phyloP scores from a whole-genome alignment of 1,284 basidiomycete genomes.

The Cutaneotrichosporon cavernicola region DNA sequence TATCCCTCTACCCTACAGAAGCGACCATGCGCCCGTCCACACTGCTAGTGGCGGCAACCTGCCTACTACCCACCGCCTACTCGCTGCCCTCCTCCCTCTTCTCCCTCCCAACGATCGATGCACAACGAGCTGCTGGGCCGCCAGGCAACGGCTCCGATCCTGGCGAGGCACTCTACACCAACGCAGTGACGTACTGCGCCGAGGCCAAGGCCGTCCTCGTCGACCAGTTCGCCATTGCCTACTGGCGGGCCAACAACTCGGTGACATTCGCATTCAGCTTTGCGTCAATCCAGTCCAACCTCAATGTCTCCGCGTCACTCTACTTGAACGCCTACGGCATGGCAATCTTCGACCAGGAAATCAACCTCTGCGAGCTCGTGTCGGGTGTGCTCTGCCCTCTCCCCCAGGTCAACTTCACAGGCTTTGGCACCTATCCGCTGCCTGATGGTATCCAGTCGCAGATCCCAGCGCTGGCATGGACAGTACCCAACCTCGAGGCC shows the following conservation, averaged over 20 bases:
- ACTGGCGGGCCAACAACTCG: slow-evolving; percentile 46
- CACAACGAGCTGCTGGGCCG: neutral
- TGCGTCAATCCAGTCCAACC: slow-evolving; percentile 58
- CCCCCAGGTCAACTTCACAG: slow-evolving; percentile 77
- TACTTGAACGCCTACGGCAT: slow-evolving; percentile 79
- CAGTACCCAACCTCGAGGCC: slow-evolving; percentile 87
- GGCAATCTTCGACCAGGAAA: slow-evolving; percentile 69
- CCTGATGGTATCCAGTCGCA: slow-evolving; percentile 58
- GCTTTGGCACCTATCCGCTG: slow-evolving; percentile 69
- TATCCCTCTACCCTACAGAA: neutral
- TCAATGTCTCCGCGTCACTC: slow-evolving; percentile 75
- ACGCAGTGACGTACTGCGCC: slow-evolving; percentile 82
- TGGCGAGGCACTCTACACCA: slow-evolving; percentile 57
- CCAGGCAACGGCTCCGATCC: slow-evolving; percentile 5
- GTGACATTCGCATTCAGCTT: slow-evolving; percentile 44
- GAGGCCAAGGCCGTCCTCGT: slow-evolving; percentile 75
- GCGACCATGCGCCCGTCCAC: neutral
- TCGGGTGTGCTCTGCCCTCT: slow-evolving; percentile 80
- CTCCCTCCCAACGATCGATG: neutral
- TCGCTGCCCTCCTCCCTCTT: neutral
- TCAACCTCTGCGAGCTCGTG: slow-evolving; percentile 70
- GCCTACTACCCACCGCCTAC: neutral
- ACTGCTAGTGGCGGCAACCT: neutral
- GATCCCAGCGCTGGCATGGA: slow-evolving; percentile 78
- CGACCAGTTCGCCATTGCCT: slow-evolving; percentile 74